Conservation (phyloP, 1,139 yeast genomes). For the Geotrichum armillariae region DNA sequence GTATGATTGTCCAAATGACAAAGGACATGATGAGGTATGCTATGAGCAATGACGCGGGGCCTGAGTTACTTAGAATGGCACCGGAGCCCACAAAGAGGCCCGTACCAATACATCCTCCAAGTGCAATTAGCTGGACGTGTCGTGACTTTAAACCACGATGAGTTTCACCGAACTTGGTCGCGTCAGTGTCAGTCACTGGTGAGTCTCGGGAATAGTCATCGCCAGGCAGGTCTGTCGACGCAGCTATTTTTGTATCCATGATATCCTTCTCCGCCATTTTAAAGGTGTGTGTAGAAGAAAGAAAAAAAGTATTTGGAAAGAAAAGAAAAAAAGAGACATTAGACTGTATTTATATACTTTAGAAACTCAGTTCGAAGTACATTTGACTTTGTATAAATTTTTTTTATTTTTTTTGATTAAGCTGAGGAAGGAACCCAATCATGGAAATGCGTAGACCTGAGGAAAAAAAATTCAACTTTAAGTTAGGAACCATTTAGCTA, state of each 20-base stretch:
- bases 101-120: constrained; percentile 87
- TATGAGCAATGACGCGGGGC: constrained; percentile 64
- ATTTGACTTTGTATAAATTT: no score
- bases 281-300: no score
- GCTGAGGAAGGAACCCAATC: no score
- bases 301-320: no score
- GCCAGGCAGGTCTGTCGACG: neutral
- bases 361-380: no score
- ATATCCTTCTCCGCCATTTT: no score
- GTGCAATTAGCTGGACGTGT: constrained; percentile 80
- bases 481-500: no score
- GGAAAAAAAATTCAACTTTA: no score
- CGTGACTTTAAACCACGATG: constrained; percentile 51
- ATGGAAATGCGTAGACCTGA: no score
- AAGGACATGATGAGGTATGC: constrained; percentile 56
- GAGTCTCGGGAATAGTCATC: neutral
- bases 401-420: no score
- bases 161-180: constrained; percentile 26
- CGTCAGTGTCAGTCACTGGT: neutral
- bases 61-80: constrained; percentile 53
- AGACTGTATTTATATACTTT: no score
- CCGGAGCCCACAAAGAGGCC: constrained; percentile 73
- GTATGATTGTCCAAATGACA: constrained; percentile 55
- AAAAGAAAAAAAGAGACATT: no score
- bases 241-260: neutral